Evolutionary conservation across 352 stramenopile genomes (phyloP), one percentile per base, ranked within the genome.

Genomic region (Phytophthora pseudosyringae): DNA sequence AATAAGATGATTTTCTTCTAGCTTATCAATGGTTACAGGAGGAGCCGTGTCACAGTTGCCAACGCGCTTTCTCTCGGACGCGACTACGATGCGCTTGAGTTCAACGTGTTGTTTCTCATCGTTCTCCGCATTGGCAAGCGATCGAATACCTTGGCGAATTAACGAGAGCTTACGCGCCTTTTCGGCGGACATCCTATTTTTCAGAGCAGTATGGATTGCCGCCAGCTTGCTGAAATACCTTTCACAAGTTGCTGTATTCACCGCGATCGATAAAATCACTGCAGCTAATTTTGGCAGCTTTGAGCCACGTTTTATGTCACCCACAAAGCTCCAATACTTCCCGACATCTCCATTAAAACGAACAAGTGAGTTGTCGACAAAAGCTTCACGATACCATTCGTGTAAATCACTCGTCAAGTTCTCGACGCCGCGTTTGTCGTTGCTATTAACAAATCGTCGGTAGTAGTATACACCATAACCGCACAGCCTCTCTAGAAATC

Each of bases 171-270:
- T 50, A 12, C 38, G 51, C 8, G 36, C 38, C n/a, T 59, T 47
- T 38, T 59, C 26, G 4, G 25, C 13, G 4, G 18, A 32, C 18
- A 48, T 48, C 31, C 18, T 26, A 11, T 33, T 48, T 26, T 15
- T 29, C 25, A 49, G 8, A 18, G 38, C 26, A 41, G 38, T 59
- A 28, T 59, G 51, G 41, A 59, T 59, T 0, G 25, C 28, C 7
- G 15, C 55, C 25, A 56, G 33, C 16, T 36, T 26, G n/a, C 55
- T 63, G n/a, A 63, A 63, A 26, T 63, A 63, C 7, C 32, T 33
- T 26, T 63, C 44, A 15, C 55, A 58, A 1, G 56, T 64, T 51
- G 46, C 45, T 4, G 56, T 57, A 15, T 64, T 64, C 4, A 50
- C 45, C 11, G 46, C 46, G 39, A 64, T 57, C 12, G 56, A 64